These are phyloP conservation scores for Zopfia rhizophila DNA, from an alignment of 2,329 filamentous ascomycete species.

Conservation along the genomic window DNA sequence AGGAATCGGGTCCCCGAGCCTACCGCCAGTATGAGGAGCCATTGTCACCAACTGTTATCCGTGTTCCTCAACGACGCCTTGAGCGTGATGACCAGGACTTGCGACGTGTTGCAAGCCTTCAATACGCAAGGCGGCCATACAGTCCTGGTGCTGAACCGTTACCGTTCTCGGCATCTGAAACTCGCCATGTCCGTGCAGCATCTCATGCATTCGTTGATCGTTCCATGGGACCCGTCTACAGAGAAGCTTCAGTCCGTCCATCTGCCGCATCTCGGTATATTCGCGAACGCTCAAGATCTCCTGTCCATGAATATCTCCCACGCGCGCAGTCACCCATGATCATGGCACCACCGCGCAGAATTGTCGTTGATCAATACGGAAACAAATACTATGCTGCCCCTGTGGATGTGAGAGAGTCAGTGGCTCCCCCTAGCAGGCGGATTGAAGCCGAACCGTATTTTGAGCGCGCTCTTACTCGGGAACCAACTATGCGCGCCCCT, in stretches of 20 bases:
- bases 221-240: constrained; percentile 45
- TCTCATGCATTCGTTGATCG: constrained; percentile 57
- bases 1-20: constrained; percentile 42
- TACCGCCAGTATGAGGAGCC: constrained; percentile 57
- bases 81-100: constrained; percentile 59
- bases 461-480: constrained; percentile 68
- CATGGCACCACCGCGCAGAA: constrained; percentile 67
- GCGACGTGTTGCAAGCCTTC: constrained; percentile 59
- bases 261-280: constrained; percentile 50
- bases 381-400: constrained; percentile 77
- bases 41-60: constrained; percentile 50
- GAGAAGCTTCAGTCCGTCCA: constrained; percentile 52
- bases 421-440: constrained; percentile 60
- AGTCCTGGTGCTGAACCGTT: constrained; percentile 53
- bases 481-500: constrained; percentile 61
- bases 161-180: constrained; percentile 51
- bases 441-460: constrained; percentile 70
- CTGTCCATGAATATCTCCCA: constrained; percentile 51
- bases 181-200: constrained; percentile 50
- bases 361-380: constrained; percentile 84
- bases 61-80: constrained; percentile 50
- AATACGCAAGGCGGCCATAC: constrained; percentile 56
- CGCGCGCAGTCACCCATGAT: constrained; percentile 48
- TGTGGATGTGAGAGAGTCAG: constrained; percentile 62
- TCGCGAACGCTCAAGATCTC: constrained; percentile 55